These are phyloP conservation scores for Capronia americana DNA, from an alignment of 2,329 filamentous ascomycete species.

Conservation along the genomic window DNA sequence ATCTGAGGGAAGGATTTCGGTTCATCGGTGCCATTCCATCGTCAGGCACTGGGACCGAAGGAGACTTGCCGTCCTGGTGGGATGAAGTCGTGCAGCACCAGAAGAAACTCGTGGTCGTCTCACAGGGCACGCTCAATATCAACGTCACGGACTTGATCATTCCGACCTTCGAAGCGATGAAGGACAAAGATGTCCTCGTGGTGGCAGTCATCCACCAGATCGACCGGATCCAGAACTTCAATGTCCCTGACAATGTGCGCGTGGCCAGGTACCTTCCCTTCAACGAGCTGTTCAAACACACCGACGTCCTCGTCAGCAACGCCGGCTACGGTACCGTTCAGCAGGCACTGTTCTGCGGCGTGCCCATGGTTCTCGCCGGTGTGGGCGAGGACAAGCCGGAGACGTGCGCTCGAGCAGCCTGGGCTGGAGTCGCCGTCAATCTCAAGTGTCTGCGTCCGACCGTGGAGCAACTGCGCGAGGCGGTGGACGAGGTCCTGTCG, in stretches of 20 bases:
- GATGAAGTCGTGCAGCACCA: constrained; percentile 4
- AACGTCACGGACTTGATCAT: constrained; percentile 13
- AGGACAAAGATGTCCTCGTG: constrained; percentile 10
- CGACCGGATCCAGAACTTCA: neutral
- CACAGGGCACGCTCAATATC: constrained; percentile 7
- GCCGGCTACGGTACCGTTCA: constrained; percentile 5
- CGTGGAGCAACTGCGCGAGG: neutral
- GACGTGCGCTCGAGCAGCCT: constrained; percentile 7
- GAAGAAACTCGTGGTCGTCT: constrained; percentile 6
- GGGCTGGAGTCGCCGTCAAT: neutral
- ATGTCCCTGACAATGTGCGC: neutral
- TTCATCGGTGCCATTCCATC: constrained; percentile 11
- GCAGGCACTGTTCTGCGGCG: constrained; percentile 7
- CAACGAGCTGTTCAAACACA: constrained; percentile 11
- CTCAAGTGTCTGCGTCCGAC: constrained; percentile 9
- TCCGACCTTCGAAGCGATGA: neutral
- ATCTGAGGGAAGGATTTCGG: neutral
- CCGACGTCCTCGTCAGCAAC: constrained; percentile 8
- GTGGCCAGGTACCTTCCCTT: constrained; percentile 7
- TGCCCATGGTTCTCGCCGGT: constrained; percentile 10
- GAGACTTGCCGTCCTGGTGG: constrained; percentile 1
- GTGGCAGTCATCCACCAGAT: constrained; percentile 2
- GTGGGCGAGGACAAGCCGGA: constrained; percentile 10
- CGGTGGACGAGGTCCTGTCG: neutral
- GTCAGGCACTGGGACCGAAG: constrained; percentile 1